Evolutionary conservation across 2,329 filamentous ascomycete genomes (phyloP), one percentile per base, ranked within the genome.

Genomic region (Remersonia thermophila): DNA sequence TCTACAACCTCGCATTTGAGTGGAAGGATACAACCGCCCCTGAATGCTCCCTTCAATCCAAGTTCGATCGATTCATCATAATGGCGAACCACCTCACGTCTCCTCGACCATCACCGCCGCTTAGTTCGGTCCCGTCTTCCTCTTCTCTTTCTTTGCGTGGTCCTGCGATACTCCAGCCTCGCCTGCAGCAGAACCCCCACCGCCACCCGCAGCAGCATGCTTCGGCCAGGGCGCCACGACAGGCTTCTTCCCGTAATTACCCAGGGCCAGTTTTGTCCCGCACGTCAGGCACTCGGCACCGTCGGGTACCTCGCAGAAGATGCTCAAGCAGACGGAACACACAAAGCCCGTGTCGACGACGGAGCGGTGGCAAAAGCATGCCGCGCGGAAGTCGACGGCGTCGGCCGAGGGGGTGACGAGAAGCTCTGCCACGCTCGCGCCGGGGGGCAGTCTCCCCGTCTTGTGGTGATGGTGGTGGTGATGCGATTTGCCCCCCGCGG

Each of bases 341-440:
- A 98, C 89, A 55, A 84, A 98, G 7, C 87, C 91, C 2, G 87
- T 76, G 58, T 95, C 85, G 30, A 98, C 80, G 14, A 96, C 85
- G 26, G 75, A 76, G 34, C 89, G 72, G 60, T 98, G 91, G 56
- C 91, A 98, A 62, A 98, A 98, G 56, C 91, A 98, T 3, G 91
- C 91, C n/a, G 93, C 89, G 30, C 91, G 77, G 56, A 98, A 98
- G 60, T 98, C 93, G 30, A 98, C 86, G 30, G 81, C 78, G 38
- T 87, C 82, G 27, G 84, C 79, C 7, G 82, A 84, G 0, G 91
- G 87, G 4, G 80, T 65, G 29, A 94, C 71, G 29, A 98, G 63
- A 39, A 79, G 71, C 31, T 69, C 50, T 2, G 45, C 43, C 7
- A 49, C 48, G 36, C 38, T 40, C n/a, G 42, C 41, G 32, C 34